Base-by-base conservation (phyloP, 495 filamentous ascomycete species). In the Talaromyces adpressus region DNA sequence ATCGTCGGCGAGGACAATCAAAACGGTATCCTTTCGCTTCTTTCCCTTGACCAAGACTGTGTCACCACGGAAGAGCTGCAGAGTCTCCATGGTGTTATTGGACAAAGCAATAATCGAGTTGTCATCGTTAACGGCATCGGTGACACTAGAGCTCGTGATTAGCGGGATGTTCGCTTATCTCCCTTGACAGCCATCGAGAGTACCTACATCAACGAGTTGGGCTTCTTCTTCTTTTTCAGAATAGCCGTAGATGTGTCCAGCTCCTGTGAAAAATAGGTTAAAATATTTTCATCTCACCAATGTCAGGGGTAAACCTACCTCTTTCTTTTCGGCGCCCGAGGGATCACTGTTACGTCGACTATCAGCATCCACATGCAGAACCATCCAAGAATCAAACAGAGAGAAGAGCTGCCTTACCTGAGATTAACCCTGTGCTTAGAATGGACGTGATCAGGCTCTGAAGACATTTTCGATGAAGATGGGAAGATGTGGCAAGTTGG, bases 171-270 rank as follows among this genome's bases (percentile, higher is more conserved):
- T 25, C 11, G 56, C n/a, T 58, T 58, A 49, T 56, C 18, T 58
- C 18, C 56, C 16, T 64, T 18, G 22, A 36, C 14, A 64, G 27
- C 20, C 23, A 62, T 20, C 57, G 62, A 36, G 32, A 32, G 18
- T 29, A 77, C 89, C 70, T 83, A 93, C 91, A 98, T 96, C 77
- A 98, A 78, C 64, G 91, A 92, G 80, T 98, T 98, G 64, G 92
- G 92, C 92, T 98, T 98, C 92, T 98, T 98, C 87, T 98, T 98
- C 85, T 97, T 97, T 82, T 96, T 97, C 67, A 98, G 85, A 66
- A 98, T 98, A 67, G 94, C 94, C 18, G 95, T 98, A n/a, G 94
- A 84, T 52, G 90, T 93, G 69, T 96, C 93, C 70, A 97, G 89
- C 65, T 88, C 87, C 91, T 95, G 72, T 45, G 67, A 36, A 5